Evolutionary conservation across 2,329 filamentous ascomycete species (phyloP).

Genomic region (Penicillium sumatraense): DNA sequence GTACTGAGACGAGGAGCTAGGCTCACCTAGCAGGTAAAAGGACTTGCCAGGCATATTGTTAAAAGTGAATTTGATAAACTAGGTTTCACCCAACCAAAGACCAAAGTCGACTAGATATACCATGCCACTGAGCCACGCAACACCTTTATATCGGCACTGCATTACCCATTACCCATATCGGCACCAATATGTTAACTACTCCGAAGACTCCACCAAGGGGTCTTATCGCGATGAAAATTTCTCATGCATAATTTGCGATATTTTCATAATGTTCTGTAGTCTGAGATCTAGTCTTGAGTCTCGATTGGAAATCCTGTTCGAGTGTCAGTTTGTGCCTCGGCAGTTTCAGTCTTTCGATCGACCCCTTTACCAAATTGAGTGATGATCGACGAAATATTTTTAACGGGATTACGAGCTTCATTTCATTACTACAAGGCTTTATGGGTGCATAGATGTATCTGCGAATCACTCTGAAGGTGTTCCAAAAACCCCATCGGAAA

Average conservation of each 20-base stretch:
- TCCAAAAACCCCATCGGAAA: neutral
- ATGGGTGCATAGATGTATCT: too few relatives aligned
- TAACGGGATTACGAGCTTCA: neutral
- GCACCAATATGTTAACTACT: neutral
- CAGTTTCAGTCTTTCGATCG: conserved; percentile 8
- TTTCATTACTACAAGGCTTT: neutral
- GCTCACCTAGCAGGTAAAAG: conserved; percentile 27
- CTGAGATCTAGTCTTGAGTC: neutral
- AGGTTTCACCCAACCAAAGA: neutral
- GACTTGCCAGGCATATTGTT: conserved; percentile 20
- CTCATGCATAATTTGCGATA: neutral
- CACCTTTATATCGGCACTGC: conserved; percentile 18
- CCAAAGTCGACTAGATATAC: neutral
- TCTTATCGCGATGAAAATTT: conserved; percentile 2
- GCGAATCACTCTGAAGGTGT: too few relatives aligned
- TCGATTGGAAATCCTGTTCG: neutral
- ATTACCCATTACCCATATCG: neutral
- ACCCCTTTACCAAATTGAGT: conserved; percentile 10
- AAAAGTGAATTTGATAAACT: neutral
- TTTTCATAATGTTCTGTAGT: conserved; percentile 6
- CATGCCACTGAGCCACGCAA: neutral
- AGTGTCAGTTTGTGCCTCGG: conserved; percentile 18
- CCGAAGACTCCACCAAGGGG: conserved; percentile 2
- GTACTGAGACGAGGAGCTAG: conserved; percentile 23
- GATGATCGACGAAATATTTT: conserved; percentile 8